Conservation (phyloP, 176 grass and related monocot genomes). For the Oryza glumipatula region DNA sequence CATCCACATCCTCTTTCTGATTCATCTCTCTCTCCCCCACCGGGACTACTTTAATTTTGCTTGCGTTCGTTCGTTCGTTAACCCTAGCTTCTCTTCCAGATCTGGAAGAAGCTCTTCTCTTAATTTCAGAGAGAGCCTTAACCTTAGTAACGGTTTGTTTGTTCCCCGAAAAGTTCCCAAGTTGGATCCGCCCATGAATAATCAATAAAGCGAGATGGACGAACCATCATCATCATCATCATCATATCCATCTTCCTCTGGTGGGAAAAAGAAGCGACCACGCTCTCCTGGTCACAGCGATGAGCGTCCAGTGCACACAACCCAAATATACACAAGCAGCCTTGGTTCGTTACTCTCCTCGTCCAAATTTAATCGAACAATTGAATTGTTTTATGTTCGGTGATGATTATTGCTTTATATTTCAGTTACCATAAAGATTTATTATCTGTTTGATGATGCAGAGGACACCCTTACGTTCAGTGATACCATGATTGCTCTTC, state of each 20-base stretch:
- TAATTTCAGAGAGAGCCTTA: too few species aligned
- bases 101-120: too few species aligned
- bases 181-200: background rate
- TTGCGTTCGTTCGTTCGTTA: too few species aligned
- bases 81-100: too few species aligned
- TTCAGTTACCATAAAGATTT: background rate
- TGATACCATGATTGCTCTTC: constrained; percentile 85
- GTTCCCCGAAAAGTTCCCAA: too few species aligned
- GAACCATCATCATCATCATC: constrained; percentile 30
- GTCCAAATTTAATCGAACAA: background rate
- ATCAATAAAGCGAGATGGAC: constrained; percentile 14
- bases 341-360: constrained; percentile 33
- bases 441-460: constrained; percentile 51
- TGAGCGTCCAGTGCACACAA: background rate
- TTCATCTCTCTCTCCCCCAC: too few species aligned
- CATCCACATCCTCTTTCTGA: too few species aligned
- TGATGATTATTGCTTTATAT: background rate
- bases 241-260: constrained; percentile 16
- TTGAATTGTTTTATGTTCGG: background rate
- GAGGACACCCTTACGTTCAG: constrained; percentile 74
- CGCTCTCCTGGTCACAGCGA: constrained; percentile 9
- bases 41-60: too few species aligned
- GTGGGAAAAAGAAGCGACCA: constrained; percentile 37
- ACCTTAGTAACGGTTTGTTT: too few species aligned
- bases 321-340: constrained; percentile 31